phyloP scores from a whole-genome alignment of 192 early-diverging fungal genomes.

The Oehlia diaphana region DNA sequence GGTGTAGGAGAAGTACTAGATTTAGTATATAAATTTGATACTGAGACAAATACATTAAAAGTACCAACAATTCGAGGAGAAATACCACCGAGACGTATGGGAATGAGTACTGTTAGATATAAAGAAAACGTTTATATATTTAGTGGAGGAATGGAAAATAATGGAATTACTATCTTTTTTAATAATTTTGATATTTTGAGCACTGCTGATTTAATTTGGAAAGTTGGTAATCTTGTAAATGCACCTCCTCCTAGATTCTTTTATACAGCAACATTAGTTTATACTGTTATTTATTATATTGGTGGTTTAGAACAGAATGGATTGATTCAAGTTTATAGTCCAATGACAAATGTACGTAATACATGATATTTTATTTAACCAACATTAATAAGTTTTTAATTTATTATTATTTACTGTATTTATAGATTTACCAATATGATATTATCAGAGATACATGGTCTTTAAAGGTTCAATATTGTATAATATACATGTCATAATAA shows the following conservation, averaged over 20 bases:
- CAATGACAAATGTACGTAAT: not conserved
- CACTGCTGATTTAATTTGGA: not conserved
- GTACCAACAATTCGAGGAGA: not conserved
- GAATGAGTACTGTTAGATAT: not conserved
- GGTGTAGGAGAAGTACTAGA: no score
- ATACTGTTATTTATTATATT: not conserved
- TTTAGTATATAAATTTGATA: not conserved
- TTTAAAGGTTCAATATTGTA: no score
- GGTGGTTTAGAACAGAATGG: not conserved
- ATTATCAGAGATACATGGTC: not conserved
- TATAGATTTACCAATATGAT: not conserved
- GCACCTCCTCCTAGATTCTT: not conserved
- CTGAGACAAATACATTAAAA: not conserved
- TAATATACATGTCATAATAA: no score
- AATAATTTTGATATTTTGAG: not conserved
- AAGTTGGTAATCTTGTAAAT: not conserved
- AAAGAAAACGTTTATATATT: not conserved
- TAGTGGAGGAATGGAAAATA: not conserved
- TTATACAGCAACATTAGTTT: not conserved
- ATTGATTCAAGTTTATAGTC: not conserved
- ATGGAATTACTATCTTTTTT: not conserved
- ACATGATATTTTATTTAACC: no score
- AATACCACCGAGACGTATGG: not conserved
- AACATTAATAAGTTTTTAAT: no score
- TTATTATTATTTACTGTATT: no score